Evolutionary conservation across 1,284 basidiomycete species (phyloP), one percentile per base, ranked within the genome.

Genomic region (Takashimella koratensis): DNA sequence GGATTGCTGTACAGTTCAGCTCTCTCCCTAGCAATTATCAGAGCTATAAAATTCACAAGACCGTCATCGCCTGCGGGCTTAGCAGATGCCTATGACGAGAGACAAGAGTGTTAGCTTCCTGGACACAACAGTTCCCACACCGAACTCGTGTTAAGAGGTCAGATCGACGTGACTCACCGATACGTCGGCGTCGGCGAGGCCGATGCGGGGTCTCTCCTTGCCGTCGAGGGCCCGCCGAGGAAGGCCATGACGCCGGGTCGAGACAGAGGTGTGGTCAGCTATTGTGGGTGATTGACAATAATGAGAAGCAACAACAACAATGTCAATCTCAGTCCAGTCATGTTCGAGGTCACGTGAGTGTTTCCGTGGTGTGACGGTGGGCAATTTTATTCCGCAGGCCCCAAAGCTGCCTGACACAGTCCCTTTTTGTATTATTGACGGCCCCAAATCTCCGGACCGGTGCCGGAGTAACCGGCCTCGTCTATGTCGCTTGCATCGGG

Each of bases 51-150:
- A 56, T 67, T 53, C 46, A 72, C 71, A 62, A 67, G 4, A 66
- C 65, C 1, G 68, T 74, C 64, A 74, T 67, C 5, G 72, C 67
- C 44, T 70, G 65, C 16, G 67, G 52, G 54, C 66, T 73, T 25
- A 74, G 62, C 19, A 76, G 53, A 53, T 74, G 71, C 10, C 72
- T 69, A 39, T 39, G 20, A 13, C 43, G 49, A 23, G 52, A 45
- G 43, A n/a, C 23, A 12, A 19, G n/a, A n/a, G n/a, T 43, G 25
- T 41, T 45, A 19, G 19, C 46, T 21, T 16, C 36, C 20, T 8
- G 19, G 24, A 23, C 3, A 23, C 13, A 22, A 10, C n/a, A 27
- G 36, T 16, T 16, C 20, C n/a, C n/a, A n/a, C n/a, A n/a, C n/a
- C n/a, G n/a, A n/a, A n/a, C n/a, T n/a, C n/a, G n/a, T n/a, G n/a